Percentiles rank a stretch among this genome's conserved stretches.
Conservation (phyloP, 78 protist genomes). For the Tieghemostelium lacteum region DNA sequence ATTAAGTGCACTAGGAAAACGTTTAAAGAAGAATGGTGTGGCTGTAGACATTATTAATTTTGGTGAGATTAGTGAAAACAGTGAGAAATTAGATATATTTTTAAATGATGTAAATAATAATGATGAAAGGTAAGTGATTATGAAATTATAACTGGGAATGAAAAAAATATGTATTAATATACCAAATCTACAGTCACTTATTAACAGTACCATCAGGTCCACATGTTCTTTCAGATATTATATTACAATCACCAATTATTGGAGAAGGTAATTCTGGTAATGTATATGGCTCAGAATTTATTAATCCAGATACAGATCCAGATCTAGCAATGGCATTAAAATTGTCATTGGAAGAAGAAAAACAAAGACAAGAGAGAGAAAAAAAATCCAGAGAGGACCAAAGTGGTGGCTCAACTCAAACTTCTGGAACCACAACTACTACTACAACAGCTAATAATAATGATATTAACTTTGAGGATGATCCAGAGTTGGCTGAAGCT, state of each 20-base stretch:
- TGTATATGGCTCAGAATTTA: constrained; percentile 48
- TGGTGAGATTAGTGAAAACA: constrained; percentile 91
- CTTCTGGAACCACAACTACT: not conserved
- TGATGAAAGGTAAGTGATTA: constrained; percentile 79
- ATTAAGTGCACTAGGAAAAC: constrained; percentile 88
- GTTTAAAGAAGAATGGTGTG: constrained; percentile 92
- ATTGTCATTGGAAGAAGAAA: constrained; percentile 93
- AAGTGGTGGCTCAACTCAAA: constrained; percentile 43
- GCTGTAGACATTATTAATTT: constrained; percentile 94
- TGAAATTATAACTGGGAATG: no score
- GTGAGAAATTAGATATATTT: constrained; percentile 91
- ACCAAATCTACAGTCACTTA: constrained; percentile 77
- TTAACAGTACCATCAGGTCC: constrained; percentile 94
- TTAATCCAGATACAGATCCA: constrained; percentile 83
- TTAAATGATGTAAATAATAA: constrained; percentile 90
- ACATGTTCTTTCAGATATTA: constrained; percentile 87
- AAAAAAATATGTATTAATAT: no score
- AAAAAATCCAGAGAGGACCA: constrained; percentile 52
- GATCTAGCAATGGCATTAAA: constrained; percentile 95
- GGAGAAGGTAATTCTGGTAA: constrained; percentile 24
- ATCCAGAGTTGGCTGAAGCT: constrained; percentile 82
- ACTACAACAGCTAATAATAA: not conserved
- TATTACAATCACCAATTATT: constrained; percentile 84
- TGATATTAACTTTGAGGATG: constrained; percentile 71
- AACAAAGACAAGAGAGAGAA: constrained; percentile 88